Base-by-base conservation (phyloP, 371 early-diverging fungal species). In the Mortierella sp. region DNA sequence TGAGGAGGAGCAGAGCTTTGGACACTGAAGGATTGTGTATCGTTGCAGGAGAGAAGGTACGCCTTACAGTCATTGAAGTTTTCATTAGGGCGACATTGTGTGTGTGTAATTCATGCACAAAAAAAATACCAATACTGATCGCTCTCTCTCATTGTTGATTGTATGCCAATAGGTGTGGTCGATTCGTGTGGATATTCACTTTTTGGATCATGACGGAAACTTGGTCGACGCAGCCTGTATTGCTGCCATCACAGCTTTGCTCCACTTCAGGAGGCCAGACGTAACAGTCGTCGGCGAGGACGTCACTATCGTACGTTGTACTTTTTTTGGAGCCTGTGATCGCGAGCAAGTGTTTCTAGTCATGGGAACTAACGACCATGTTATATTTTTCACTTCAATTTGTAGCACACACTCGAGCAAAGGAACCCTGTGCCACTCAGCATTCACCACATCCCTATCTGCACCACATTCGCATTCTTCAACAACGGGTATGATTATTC, bases 21-120 rank as follows among this genome's bases (percentile, higher is more conserved):
- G 99, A 99, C 84, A 95, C 97, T 26, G 99, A 99, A 88, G 97
- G 98, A 11, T 90, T 99, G 76, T 99, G 99, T 88, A 97, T 99
- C 74, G 91, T 98, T 50, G 96, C 98, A n/a, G 97, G 98, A 47
- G 96, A 98, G 87, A 96, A 97, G 91, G 95, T 93, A 88, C 47
- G 24, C 24, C 24, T 6, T 24, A 54, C 54, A 10, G 24, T 14
- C 3, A 21, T 54, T 7, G 42, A 38, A 1, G 42, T 3, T 38
- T 38, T 38, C 42, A 38, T 38, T 1, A 38, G 42, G 3, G 42
- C 42, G 42, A 38, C 42, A 3, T 38, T 38, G 5, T 38, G 3
- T 38, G 42, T 38, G 42, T 38, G 42, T 38, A 5, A 38, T 38
- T 38, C 42, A 38, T 38, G 5, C 42, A 38, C 42, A 38, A 38